These are phyloP conservation scores for Neurospora sp. DNA, from an alignment of 495 filamentous ascomycete species.

Conservation along the genomic window DNA sequence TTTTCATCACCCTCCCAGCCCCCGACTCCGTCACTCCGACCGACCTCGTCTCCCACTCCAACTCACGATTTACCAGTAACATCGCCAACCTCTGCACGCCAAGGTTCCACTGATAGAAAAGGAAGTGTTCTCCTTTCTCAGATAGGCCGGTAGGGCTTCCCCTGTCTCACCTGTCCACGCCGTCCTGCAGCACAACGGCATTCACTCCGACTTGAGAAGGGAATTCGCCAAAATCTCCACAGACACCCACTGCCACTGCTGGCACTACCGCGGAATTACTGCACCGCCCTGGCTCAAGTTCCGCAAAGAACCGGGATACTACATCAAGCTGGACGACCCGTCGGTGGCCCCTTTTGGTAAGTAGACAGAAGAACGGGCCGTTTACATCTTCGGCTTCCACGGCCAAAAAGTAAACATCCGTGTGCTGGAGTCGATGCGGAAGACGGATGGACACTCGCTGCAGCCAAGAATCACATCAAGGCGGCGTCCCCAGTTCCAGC, in stretches of 20 bases:
- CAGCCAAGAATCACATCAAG: neutral
- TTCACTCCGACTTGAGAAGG: neutral
- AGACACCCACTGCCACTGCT: neutral
- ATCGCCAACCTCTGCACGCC: neutral
- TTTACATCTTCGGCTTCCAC: slow-evolving; percentile 2
- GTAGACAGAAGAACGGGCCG: neutral
- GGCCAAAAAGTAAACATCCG: slow-evolving; percentile 6
- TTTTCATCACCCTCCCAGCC: neutral
- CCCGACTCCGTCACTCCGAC: neutral
- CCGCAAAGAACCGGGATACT: neutral
- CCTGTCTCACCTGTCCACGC: neutral
- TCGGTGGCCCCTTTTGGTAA: neutral
- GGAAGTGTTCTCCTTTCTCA: neutral
- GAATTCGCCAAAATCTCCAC: neutral
- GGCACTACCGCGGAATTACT: neutral
- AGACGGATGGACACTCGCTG: neutral
- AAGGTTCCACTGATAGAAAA: neutral
- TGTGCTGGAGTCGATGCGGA: neutral
- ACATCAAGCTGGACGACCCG: neutral
- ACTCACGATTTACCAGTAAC: neutral
- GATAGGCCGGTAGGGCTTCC: neutral
- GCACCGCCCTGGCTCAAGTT: neutral
- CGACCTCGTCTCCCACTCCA: neutral
- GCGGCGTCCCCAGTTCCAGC: neutral
- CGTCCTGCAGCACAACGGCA: neutral